A percentile compares a stretch with the other conserved stretches of the same genome.
These are phyloP conservation scores for Tricholoma furcatifolium DNA, from an alignment of 768 basidiomycete genomes.

Conservation along the genomic window DNA sequence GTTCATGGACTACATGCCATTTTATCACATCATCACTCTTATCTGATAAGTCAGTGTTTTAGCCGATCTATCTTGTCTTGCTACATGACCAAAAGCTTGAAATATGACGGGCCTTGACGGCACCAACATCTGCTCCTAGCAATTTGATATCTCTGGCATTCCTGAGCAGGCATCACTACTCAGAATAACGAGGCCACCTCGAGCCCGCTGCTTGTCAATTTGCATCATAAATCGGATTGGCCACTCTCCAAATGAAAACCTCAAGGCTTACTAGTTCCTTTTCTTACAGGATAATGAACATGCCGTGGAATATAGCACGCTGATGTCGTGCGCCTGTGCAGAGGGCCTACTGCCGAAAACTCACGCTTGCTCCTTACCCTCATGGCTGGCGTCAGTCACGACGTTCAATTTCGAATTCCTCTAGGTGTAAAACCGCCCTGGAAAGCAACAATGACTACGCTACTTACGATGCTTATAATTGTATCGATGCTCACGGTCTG, in stretches of 20 bases:
- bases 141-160: not conserved
- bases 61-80: not conserved
- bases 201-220: not conserved
- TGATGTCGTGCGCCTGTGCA: constrained; percentile 7
- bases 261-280: no score
- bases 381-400: constrained; percentile 20
- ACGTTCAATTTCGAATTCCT: constrained; percentile 8
- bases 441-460: constrained; percentile 6
- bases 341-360: not conserved
- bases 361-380: constrained; percentile 10
- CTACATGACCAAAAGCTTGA: no score
- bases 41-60: not conserved
- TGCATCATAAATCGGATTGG: no score
- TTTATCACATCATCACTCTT: no score
- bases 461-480: constrained; percentile 13
- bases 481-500: constrained; percentile 14
- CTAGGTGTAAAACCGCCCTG: not conserved
- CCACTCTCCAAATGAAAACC: no score
- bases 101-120: no score
- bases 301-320: constrained; percentile 8
- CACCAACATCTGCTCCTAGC: no score
- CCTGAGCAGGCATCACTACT: not conserved
- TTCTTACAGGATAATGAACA: no score
- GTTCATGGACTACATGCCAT: no score
- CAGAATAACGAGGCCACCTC: not conserved